phyloP scores from a whole-genome alignment of 176 grass and related monocot species.

The Melocanna baccifera region DNA sequence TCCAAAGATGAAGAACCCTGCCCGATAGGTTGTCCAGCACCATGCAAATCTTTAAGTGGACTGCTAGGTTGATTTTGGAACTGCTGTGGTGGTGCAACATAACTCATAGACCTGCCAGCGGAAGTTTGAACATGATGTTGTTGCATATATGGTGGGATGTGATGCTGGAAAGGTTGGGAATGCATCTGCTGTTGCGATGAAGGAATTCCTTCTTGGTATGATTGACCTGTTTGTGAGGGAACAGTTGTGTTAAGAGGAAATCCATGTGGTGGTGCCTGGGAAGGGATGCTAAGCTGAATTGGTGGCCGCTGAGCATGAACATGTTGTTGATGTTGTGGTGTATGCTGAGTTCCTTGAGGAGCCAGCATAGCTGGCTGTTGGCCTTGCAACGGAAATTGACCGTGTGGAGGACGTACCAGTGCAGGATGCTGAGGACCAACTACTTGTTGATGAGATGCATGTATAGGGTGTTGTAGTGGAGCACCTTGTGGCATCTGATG shows the following conservation, averaged over 20 bases:
- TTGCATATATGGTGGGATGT: conserved; percentile 38
- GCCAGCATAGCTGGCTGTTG: conserved; percentile 48
- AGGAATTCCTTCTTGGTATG: conserved; percentile 51
- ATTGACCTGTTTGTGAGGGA: conserved; percentile 44
- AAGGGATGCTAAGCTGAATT: conserved; percentile 41
- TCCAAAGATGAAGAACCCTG: conserved; percentile 19
- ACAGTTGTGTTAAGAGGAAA: conserved; percentile 34
- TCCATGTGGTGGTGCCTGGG: conserved; percentile 48
- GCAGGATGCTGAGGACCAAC: conserved; percentile 44
- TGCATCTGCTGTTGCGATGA: conserved; percentile 46
- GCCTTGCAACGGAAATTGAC: conserved; percentile 37
- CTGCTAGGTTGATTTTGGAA: conserved; percentile 48
- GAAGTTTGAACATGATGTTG: conserved; percentile 43
- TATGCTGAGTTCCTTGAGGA: conserved; percentile 43
- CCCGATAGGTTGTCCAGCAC: conserved; percentile 14
- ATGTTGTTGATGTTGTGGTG: conserved; percentile 52
- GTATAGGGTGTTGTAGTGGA: conserved; percentile 36
- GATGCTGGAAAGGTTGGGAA: conserved; percentile 37
- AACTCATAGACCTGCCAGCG: conserved; percentile 27
- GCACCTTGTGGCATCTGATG: conserved; percentile 46
- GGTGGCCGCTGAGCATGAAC: conserved; percentile 38
- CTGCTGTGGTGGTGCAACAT: conserved; percentile 45
- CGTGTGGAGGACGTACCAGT: conserved; percentile 41
- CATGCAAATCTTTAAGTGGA: conserved; percentile 23
- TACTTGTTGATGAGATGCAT: conserved; percentile 45